phyloP scores from a whole-genome alignment of 78 protist species.

The Dictyostelium firmibasis region DNA sequence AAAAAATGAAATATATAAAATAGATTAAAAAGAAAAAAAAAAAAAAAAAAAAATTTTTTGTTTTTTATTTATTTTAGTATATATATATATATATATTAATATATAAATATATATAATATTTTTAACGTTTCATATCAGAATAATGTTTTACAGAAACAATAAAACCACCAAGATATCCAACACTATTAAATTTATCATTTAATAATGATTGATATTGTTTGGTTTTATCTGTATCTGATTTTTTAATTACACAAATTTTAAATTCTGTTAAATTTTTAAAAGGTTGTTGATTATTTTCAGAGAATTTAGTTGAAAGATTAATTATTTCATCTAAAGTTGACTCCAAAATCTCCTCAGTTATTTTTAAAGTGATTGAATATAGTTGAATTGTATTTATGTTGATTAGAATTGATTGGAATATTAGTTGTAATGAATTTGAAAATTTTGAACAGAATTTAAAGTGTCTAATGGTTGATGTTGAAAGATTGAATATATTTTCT shows the following conservation, averaged over 20 bases:
- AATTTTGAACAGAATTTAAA: background rate
- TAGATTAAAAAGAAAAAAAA: too few species aligned
- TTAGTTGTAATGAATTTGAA: background rate
- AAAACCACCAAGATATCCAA: too few species aligned
- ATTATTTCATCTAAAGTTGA: background rate
- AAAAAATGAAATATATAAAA: too few species aligned
- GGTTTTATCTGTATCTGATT: background rate
- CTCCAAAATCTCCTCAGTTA: background rate
- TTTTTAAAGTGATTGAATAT: background rate
- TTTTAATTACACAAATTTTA: background rate
- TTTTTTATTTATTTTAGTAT: too few species aligned
- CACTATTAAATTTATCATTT: background rate
- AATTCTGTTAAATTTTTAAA: background rate
- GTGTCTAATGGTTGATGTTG: background rate
- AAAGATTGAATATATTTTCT: background rate
- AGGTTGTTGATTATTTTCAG: background rate
- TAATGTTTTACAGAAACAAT: too few species aligned
- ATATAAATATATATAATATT: too few species aligned
- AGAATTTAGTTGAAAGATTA: background rate
- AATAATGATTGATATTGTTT: background rate
- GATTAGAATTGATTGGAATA: background rate
- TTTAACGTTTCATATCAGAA: too few species aligned
- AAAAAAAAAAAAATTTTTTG: too few species aligned
- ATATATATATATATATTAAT: too few species aligned
- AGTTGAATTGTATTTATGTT: background rate